phyloP scores from a whole-genome alignment of 495 filamentous ascomycete species.

The Cercophora newfieldiana region DNA sequence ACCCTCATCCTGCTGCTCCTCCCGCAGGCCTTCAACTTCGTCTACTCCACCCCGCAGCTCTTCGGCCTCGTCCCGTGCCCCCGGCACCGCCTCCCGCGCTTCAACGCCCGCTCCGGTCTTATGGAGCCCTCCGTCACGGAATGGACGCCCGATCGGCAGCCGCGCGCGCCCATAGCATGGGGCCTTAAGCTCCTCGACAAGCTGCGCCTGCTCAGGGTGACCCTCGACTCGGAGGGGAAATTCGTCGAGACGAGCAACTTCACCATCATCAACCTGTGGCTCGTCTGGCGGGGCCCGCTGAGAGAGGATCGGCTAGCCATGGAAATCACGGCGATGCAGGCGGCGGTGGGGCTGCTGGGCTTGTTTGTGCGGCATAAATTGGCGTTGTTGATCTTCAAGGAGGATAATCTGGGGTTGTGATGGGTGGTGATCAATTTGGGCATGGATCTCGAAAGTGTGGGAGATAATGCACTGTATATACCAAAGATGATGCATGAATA shows the following conservation, averaged over 20 bases:
- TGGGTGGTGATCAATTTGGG: background rate
- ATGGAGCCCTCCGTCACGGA: conserved; percentile 81
- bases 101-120: conserved; percentile 78
- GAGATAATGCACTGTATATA: background rate
- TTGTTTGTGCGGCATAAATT: conserved; percentile 82
- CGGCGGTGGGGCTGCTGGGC: conserved; percentile 70
- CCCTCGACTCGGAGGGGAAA: conserved; percentile 61
- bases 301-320: conserved; percentile 78
- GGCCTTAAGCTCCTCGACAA: conserved; percentile 63
- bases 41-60: conserved; percentile 89
- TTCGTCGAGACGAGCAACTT: conserved; percentile 86
- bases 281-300: conserved; percentile 93
- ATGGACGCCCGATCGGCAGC: conserved; percentile 68
- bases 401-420: conserved; percentile 67
- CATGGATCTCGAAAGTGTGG: background rate
- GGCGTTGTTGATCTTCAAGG: conserved; percentile 79
- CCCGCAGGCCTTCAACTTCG: conserved; percentile 94
- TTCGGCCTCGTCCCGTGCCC: conserved; percentile 89
- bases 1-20: conserved; percentile 88
- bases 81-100: conserved; percentile 83
- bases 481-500: background rate
- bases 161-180: conserved; percentile 58
- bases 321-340: conserved; percentile 75
- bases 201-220: conserved; percentile 64
- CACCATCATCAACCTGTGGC: conserved; percentile 91